Evolutionary conservation across 108 stramenopile species (phyloP).

Genomic region (Heterococcus sp.): DNA sequence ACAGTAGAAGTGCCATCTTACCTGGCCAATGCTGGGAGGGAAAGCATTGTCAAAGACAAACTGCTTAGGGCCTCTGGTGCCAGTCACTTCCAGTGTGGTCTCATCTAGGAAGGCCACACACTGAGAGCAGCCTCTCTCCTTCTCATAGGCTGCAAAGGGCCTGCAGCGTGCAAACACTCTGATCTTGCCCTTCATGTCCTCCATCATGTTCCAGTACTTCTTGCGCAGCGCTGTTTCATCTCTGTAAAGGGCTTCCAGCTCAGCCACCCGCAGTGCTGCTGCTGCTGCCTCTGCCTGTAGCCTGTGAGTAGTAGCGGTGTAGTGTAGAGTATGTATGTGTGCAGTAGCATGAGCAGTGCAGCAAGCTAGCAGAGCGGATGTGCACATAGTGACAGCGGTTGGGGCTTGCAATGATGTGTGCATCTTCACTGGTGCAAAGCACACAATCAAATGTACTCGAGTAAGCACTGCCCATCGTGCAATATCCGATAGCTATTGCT

Average conservation of each 20-base stretch:
- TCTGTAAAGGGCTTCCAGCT: not conserved
- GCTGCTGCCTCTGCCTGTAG: not conserved
- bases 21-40: no score
- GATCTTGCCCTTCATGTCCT: conserved; percentile 58
- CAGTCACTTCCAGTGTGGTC: conserved; percentile 49
- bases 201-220: conserved; percentile 54
- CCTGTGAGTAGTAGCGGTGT: no score
- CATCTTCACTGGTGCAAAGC: no score
- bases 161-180: conserved; percentile 54
- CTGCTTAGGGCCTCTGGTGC: conserved; percentile 35
- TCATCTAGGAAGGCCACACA: conserved; percentile 56
- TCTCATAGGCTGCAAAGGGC: conserved; percentile 44
- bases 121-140: conserved; percentile 18
- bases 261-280: not conserved
- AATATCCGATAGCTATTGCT: no score
- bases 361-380: no score
- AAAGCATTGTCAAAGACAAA: conserved; percentile 60
- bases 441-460: no score
- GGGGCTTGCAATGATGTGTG: no score
- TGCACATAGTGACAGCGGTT: no score
- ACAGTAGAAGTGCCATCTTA: no score
- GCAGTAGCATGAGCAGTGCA: no score
- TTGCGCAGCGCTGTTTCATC: conserved; percentile 44
- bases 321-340: no score
- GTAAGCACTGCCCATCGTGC: no score